phyloP scores from a whole-genome alignment of 768 basidiomycete species.

The Phylloporus sp. region DNA sequence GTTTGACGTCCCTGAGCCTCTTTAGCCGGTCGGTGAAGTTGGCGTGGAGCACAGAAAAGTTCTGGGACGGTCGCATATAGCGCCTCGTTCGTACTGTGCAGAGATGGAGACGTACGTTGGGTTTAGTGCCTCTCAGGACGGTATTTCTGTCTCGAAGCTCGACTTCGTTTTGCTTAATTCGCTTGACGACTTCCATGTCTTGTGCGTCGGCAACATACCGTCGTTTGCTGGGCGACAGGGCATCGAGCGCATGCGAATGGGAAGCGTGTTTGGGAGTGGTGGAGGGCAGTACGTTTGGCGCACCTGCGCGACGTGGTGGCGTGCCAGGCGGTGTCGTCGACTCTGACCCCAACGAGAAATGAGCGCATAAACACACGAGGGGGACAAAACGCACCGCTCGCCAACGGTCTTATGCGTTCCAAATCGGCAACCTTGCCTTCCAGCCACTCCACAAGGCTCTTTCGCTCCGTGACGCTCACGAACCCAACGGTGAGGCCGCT shows the following conservation, averaged over 20 bases:
- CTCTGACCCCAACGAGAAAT: slow-evolving; percentile 23
- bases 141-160: slow-evolving; percentile 79
- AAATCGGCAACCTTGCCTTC: slow-evolving; percentile 43
- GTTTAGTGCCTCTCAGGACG: slow-evolving; percentile 76
- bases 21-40: slow-evolving; percentile 75
- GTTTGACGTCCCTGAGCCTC: slow-evolving; percentile 63
- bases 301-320: slow-evolving; percentile 37
- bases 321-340: slow-evolving; percentile 61
- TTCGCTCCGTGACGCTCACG: slow-evolving; percentile 85
- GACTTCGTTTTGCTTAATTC: slow-evolving; percentile 67
- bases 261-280: slow-evolving; percentile 20
- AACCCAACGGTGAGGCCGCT: slow-evolving; percentile 67
- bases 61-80: slow-evolving; percentile 45
- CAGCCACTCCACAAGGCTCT: slow-evolving; percentile 81
- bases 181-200: slow-evolving; percentile 84
- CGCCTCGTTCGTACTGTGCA: neutral
- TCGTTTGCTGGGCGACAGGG: slow-evolving; percentile 55
- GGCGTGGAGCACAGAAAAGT: slow-evolving; percentile 66
- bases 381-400: slow-evolving; percentile 15
- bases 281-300: slow-evolving; percentile 14
- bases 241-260: slow-evolving; percentile 23
- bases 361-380: neutral
- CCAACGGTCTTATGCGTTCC: slow-evolving; percentile 23
- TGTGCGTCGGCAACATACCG: slow-evolving; percentile 72
- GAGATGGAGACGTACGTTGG: slow-evolving; percentile 48